These are phyloP conservation scores for Colletotrichum euphorbiae DNA, from an alignment of 2,329 filamentous ascomycete species.

Conservation along the genomic window DNA sequence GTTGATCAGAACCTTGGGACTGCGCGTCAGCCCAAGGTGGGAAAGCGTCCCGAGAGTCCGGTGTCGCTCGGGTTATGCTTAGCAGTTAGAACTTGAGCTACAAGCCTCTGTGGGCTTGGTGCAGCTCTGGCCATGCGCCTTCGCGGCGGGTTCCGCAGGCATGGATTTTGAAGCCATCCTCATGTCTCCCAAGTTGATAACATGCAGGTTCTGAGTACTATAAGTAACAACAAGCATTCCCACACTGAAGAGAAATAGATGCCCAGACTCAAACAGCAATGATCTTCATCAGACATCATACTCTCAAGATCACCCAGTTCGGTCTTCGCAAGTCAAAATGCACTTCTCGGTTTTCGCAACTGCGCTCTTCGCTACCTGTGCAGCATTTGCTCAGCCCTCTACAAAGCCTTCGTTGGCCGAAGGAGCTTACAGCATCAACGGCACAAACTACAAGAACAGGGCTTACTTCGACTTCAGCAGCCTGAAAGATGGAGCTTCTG, in stretches of 20 bases:
- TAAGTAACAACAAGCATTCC: slow-evolving; percentile 10
- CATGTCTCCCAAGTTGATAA: background rate
- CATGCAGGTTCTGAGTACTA: background rate
- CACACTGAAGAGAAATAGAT: background rate
- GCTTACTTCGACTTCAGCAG: slow-evolving; percentile 23
- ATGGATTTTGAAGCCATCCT: background rate
- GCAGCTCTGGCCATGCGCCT: slow-evolving; percentile 4
- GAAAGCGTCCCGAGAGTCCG: background rate
- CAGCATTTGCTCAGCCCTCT: slow-evolving; percentile 16
- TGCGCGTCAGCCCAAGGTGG: background rate
- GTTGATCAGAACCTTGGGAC: background rate
- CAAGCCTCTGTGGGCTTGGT: background rate
- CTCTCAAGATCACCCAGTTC: background rate
- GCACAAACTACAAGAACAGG: slow-evolving; percentile 13
- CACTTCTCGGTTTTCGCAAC: slow-evolving; percentile 5
- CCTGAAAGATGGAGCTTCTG: background rate
- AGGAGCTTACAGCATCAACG: slow-evolving; percentile 7
- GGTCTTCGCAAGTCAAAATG: slow-evolving; percentile 9
- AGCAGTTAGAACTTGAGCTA: background rate
- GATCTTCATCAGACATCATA: background rate
- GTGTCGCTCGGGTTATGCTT: background rate
- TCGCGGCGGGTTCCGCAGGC: slow-evolving; percentile 6
- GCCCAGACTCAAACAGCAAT: background rate
- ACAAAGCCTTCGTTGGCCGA: slow-evolving; percentile 2
- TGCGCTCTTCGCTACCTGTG: slow-evolving; percentile 5